These are phyloP conservation scores for Nitzschia sp. DNA, from an alignment of 108 stramenopile species.

Conservation along the genomic window DNA sequence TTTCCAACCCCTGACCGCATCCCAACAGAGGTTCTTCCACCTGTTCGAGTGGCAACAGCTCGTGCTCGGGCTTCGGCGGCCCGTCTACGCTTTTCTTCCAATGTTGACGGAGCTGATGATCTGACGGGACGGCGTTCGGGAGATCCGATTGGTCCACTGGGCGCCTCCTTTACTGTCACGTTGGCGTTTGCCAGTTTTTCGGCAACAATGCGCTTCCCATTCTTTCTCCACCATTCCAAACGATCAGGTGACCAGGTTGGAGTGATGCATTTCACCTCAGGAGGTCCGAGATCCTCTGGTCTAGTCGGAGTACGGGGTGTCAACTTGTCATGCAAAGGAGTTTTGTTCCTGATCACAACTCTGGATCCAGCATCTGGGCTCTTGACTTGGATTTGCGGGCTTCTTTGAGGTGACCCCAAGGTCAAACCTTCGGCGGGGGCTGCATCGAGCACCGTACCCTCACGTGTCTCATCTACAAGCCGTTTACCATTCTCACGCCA, in stretches of 20 bases:
- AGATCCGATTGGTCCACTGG: background rate
- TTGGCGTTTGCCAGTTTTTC: slow-evolving; percentile 3
- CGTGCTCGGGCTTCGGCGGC: slow-evolving; percentile 17
- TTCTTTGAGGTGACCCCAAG: too few species aligned
- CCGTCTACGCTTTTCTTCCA: slow-evolving; percentile 30
- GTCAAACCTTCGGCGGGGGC: too few species aligned
- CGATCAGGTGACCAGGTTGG: background rate
- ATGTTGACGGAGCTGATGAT: background rate
- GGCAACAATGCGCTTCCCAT: slow-evolving; percentile 19
- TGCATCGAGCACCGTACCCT: too few species aligned
- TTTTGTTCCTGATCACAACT: too few species aligned
- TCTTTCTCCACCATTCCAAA: slow-evolving; percentile 28
- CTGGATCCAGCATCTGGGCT: too few species aligned
- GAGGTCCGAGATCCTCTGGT: too few species aligned
- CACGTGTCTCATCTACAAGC: slow-evolving; percentile 2
- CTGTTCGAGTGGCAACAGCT: slow-evolving; percentile 21
- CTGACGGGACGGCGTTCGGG: background rate
- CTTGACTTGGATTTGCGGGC: too few species aligned
- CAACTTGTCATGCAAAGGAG: too few species aligned
- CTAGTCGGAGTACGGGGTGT: too few species aligned
- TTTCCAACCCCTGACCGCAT: background rate
- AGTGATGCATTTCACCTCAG: too few species aligned
- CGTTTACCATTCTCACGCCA: slow-evolving; percentile 26
- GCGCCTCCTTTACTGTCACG: background rate
- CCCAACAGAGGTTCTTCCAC: too few species aligned